These are phyloP conservation scores for Moesziomyces globuligerus DNA, from an alignment of 1,284 basidiomycete species.

Conservation along the genomic window DNA sequence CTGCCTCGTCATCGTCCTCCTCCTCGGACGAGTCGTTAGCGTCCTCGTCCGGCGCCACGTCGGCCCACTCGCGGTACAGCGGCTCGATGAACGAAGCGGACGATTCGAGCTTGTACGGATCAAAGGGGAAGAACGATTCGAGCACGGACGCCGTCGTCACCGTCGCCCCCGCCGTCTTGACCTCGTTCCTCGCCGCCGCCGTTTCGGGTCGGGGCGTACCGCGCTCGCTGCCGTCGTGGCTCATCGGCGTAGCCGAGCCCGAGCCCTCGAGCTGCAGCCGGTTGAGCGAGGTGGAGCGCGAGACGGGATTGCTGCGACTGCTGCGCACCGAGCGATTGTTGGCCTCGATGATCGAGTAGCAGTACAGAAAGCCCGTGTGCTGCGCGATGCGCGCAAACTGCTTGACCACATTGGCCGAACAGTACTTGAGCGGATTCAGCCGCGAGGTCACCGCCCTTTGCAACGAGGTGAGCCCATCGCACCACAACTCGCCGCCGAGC, in stretches of 20 bases:
- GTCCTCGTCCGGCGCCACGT: conserved; percentile 69
- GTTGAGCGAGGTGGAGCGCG: conserved; percentile 33
- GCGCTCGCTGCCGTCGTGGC: conserved; percentile 33
- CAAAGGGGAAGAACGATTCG: conserved; percentile 97
- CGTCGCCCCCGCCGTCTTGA: conserved; percentile 4
- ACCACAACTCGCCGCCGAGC: conserved; percentile 73
- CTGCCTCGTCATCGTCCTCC: conserved; percentile 44
- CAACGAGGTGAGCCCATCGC: conserved; percentile 80
- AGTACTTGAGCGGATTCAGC: conserved; percentile 80
- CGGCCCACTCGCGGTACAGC: conserved; percentile 72
- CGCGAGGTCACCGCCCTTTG: conserved; percentile 83
- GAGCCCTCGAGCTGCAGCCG: conserved; percentile 23
- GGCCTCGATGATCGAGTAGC: conserved; percentile 89
- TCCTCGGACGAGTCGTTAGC: conserved; percentile 44
- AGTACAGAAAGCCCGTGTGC: conserved; percentile 90
- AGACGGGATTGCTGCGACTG: conserved; percentile 23
- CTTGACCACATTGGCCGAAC: conserved; percentile 86
- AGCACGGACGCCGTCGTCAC: conserved; percentile 70
- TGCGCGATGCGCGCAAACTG: conserved; percentile 96
- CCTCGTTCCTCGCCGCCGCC: conserved; percentile 1
- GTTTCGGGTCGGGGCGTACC: conserved; percentile 24
- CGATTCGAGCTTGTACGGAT: conserved; percentile 87
- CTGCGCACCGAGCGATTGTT: conserved; percentile 70
- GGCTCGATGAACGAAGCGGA: conserved; percentile 70
- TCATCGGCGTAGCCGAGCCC: conserved; percentile 30